Evolutionary conservation across 1,139 yeast genomes (phyloP).

Genomic region (Suhomyces guaymorum): DNA sequence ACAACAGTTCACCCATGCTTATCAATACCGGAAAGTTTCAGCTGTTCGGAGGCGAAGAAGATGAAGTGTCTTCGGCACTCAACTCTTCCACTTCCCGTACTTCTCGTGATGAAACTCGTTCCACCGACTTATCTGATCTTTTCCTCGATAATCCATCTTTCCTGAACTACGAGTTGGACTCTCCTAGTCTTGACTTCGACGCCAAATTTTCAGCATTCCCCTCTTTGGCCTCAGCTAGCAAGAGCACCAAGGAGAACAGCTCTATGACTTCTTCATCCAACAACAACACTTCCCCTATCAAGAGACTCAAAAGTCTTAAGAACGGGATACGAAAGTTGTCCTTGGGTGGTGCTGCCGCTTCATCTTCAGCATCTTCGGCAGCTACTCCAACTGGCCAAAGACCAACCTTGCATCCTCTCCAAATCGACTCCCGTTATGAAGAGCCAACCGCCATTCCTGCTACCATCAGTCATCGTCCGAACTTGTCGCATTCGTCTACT

Average conservation of each 20-base stretch:
- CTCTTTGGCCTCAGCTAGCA: conserved; percentile 12
- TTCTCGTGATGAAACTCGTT: conserved; percentile 8
- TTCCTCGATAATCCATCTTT: conserved; percentile 13
- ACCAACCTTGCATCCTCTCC: conserved; percentile 26
- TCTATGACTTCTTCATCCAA: too few species aligned
- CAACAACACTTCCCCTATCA: conserved; percentile 30
- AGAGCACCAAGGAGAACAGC: conserved; percentile 1
- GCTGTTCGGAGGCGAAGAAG: conserved; percentile 14
- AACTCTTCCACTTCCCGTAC: conserved; percentile 10
- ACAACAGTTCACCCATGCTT: conserved; percentile 27
- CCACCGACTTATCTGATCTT: conserved; percentile 16
- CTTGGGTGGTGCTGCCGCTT: conserved; percentile 16
- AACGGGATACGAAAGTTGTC: conserved; percentile 39
- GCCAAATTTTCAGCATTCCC: conserved; percentile 17
- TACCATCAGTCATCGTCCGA: conserved; percentile 14
- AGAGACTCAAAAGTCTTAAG: conserved; percentile 39
- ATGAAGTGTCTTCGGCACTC: conserved; percentile 7
- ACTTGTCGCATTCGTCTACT: conserved; percentile 16
- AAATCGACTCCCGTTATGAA: conserved; percentile 20
- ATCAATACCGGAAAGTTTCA: conserved; percentile 18
- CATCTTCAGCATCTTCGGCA: conserved; percentile 10
- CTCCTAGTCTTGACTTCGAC: conserved; percentile 21
- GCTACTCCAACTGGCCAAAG: conserved; percentile 13
- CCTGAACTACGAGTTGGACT: conserved; percentile 21
- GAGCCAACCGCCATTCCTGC: conserved; percentile 1